These are phyloP conservation scores for Ensete ventricosum DNA, from an alignment of 176 grass and related monocot genomes.

Conservation along the genomic window DNA sequence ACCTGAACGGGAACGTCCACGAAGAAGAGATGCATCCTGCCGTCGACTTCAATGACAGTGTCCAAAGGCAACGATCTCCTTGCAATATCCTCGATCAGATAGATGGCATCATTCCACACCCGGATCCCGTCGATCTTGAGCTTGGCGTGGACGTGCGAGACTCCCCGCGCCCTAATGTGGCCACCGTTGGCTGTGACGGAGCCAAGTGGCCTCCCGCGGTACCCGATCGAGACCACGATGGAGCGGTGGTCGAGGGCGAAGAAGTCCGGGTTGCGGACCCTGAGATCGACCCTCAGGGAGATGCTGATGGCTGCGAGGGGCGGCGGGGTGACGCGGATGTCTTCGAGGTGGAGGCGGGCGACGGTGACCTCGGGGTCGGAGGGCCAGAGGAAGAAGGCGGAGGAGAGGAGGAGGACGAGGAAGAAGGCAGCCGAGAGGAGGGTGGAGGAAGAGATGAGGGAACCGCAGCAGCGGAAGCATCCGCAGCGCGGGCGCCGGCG, in stretches of 20 bases:
- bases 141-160: not conserved
- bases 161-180: conserved; percentile 8
- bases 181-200: not conserved
- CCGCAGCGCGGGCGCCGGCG: not conserved
- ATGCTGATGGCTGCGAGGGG: not conserved
- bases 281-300: not conserved
- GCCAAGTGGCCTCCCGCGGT: conserved; percentile 2
- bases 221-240: conserved; percentile 9
- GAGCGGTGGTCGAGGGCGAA: conserved; percentile 6
- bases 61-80: conserved; percentile 2
- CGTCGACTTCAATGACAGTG: not conserved
- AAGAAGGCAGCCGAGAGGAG: not conserved
- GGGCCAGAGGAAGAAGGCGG: conserved; percentile 15
- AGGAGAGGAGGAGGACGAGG: not conserved
- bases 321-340: not conserved
- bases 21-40: conserved; percentile 8
- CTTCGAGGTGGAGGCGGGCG: not conserved
- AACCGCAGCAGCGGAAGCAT: not conserved
- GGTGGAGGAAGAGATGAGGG: not conserved
- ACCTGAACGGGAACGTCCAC: conserved; percentile 5
- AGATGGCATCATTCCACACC: not conserved
- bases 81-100: conserved; percentile 14
- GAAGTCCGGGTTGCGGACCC: conserved; percentile 16
- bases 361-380: conserved; percentile 10
- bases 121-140: conserved; percentile 9